Conservation (phyloP, 2,329 filamentous ascomycete genomes). For the Didymellaceae sp. region DNA sequence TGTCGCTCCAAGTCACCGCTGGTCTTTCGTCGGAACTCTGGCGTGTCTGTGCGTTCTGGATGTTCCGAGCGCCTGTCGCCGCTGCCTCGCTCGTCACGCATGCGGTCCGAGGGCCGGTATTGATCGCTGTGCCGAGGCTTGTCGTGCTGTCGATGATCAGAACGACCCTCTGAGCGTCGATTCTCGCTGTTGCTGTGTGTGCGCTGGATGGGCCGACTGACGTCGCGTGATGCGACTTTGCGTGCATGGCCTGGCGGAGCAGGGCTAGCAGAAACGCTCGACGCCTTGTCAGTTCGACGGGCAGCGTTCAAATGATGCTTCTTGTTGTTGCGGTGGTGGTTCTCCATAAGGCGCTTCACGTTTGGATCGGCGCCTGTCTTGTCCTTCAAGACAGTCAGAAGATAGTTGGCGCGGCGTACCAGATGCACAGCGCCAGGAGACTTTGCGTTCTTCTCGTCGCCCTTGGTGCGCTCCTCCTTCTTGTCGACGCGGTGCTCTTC, state of each 20-base stretch:
- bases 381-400: slow-evolving; percentile 92
- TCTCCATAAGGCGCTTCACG: slow-evolving; percentile 82
- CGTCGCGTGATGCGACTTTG: slow-evolving; percentile 44
- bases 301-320: slow-evolving; percentile 66
- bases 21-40: slow-evolving; percentile 51
- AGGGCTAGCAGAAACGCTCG: slow-evolving; percentile 74
- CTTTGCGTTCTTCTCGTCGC: slow-evolving; percentile 74
- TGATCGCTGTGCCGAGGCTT: slow-evolving; percentile 47
- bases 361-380: slow-evolving; percentile 75
- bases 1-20: slow-evolving; percentile 53
- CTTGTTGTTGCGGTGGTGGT: slow-evolving; percentile 94
- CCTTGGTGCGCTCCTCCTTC: slow-evolving; percentile 87
- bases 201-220: slow-evolving; percentile 47
- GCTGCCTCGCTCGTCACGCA: slow-evolving; percentile 41
- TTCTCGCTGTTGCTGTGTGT: slow-evolving; percentile 47
- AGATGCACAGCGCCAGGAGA: slow-evolving; percentile 97
- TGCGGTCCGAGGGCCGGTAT: slow-evolving; percentile 40
- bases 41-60: slow-evolving; percentile 49
- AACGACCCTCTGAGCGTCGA: slow-evolving; percentile 41
- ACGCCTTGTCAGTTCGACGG: slow-evolving; percentile 62
- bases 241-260: slow-evolving; percentile 58
- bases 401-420: slow-evolving; percentile 91
- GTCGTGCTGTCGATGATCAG: slow-evolving; percentile 42
- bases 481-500: slow-evolving; percentile 98
- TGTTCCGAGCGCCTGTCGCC: slow-evolving; percentile 48